Base-by-base conservation (phyloP, 495 filamentous ascomycete genomes). In the Penicillium paradoxum region DNA sequence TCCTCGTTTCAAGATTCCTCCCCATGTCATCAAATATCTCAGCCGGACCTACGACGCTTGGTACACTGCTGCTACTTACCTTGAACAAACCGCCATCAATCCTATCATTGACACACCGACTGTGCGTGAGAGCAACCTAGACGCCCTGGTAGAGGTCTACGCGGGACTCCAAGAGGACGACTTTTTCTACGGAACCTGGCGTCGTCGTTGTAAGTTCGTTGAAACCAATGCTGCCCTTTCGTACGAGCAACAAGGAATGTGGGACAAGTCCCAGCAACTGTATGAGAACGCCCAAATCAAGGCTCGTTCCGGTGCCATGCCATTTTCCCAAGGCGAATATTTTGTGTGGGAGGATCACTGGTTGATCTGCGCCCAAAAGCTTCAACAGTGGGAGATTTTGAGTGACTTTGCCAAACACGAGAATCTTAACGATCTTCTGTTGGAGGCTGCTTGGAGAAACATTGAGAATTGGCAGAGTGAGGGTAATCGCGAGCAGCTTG, bases 261-360 rank as follows among this genome's bases (percentile, higher is more conserved):
- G 95, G 93, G 93, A 97, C 56, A 96, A 96, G 64, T 88, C 95
- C 11, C 95, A 97, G 68, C 83, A 86, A 58, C 85, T 96, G 73
- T 99, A 97, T 69, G 95, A 99, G 64, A 84, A 83, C 38, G 95
- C 93, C 0, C 95, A 97, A 70, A 91, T 97, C 66, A 99, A 96
- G 68, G 92, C 95, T 38, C 82, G 95, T 32, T 96, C 90, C 1
- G 92, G 91, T 25, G 86, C 87, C 13, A 82, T 96, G 54, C 91
- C 95, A 2, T 97, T 96, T 73, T 97, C 93, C 1, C 88, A 95
- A 58, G 90, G 84, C 13, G 95, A 99, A 72, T 99, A 99, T 65
- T 95, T 93, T 82, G 79, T 99, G 1, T 99, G 95, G 95, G 95
- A 99, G 70, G 95, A 99, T 68, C 95, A 99, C 58, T 99, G 95